These are phyloP conservation scores for Plasmopara viticola DNA, from an alignment of 352 stramenopile genomes.

Conservation along the genomic window DNA sequence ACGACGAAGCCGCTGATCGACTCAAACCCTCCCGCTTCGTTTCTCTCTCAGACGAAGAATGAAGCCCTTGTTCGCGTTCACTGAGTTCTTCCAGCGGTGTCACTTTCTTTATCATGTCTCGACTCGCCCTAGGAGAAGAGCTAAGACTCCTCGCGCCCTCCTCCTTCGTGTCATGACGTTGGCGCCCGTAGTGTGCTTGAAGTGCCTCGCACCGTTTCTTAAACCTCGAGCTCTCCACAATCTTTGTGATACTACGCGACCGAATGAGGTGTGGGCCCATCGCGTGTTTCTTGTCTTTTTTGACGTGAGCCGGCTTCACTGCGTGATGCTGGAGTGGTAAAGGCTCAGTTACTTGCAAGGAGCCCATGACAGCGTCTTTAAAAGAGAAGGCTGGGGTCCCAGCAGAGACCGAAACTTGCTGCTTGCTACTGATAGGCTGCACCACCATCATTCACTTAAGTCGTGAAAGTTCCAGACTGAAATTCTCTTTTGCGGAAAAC, in stretches of 20 bases:
- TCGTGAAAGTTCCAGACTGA: not conserved
- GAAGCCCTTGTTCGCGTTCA: slow-evolving; percentile 22
- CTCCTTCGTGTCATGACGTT: slow-evolving; percentile 14
- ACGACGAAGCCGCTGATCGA: slow-evolving; percentile 7
- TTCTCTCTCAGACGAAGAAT: slow-evolving; percentile 7
- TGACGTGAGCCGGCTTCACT: not conserved
- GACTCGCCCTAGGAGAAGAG: not conserved
- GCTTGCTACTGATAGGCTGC: slow-evolving; percentile 10
- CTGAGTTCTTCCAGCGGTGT: slow-evolving; percentile 29
- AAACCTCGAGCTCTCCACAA: slow-evolving; percentile 34
- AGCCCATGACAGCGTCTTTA: slow-evolving; percentile 29
- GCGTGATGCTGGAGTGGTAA: not conserved
- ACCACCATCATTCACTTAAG: slow-evolving; percentile 12
- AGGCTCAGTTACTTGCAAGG: slow-evolving; percentile 4
- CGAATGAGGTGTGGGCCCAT: slow-evolving; percentile 12
- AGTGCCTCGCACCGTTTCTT: slow-evolving; percentile 40
- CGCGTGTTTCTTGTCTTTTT: slow-evolving; percentile 8
- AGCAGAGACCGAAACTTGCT: slow-evolving; percentile 8
- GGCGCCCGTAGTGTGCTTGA: slow-evolving; percentile 15
- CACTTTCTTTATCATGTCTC: slow-evolving; percentile 13
- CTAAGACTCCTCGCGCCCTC: slow-evolving; percentile 1
- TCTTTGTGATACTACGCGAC: slow-evolving; percentile 32
- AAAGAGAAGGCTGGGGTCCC: slow-evolving; percentile 22
- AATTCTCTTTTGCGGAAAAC: not conserved
- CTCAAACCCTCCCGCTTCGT: slow-evolving; percentile 1